Evolutionary conservation across 23 red algal species (phyloP), one percentile per base, ranked within the genome.

Genomic region (Cyanidiococcus yangmingshanensis): DNA sequence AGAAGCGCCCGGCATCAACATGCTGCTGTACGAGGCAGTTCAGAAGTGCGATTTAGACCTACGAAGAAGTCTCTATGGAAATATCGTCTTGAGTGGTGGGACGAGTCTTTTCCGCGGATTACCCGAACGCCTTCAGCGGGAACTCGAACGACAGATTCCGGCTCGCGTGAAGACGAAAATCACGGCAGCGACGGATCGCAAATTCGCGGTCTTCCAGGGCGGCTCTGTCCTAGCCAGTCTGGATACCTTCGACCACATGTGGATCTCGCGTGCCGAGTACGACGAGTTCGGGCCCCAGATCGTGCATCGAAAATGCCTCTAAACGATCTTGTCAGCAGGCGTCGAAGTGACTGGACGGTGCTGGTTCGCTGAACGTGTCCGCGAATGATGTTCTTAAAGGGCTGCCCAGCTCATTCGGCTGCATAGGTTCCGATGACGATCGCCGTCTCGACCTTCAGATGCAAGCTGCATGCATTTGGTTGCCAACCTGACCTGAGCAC

Each of bases 231-330:
- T 81, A 2, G 78, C 78, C 38, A 39, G 58, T 1, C 68, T 81
- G 21, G 59, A 67, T 17, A 81, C 78, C 1, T 81, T 81, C 30
- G 45, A 81, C 25, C 78, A 81, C 15, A 81, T 81, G 78, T 81
- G 78, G 78, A 81, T 81, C n/a, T 63, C 78, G 1, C 59, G 68
- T 31, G 58, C 54, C 21, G 78, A 81, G 40, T 81, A 81, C 68
- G 78, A 81, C 30, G 94, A 98, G 77, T 85, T 87, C 41, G 94
- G 94, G 32, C 88, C 94, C 37, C 86, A 84, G 34, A 87, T 98
- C 82, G 94, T 98, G 1, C 94, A 98, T 77, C 84, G 92, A 54
- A 90, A 91, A 76, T 98, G 88, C 88, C 85, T 98, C 79, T 98
- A 98, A 91, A n/a, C 3, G 32, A 71, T 3, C 63, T 21, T 54